Percentiles rank a stretch among this genome's conserved stretches.
Evolutionary conservation across 768 basidiomycete species (phyloP).

Genomic region (Pisolithus sp.): DNA sequence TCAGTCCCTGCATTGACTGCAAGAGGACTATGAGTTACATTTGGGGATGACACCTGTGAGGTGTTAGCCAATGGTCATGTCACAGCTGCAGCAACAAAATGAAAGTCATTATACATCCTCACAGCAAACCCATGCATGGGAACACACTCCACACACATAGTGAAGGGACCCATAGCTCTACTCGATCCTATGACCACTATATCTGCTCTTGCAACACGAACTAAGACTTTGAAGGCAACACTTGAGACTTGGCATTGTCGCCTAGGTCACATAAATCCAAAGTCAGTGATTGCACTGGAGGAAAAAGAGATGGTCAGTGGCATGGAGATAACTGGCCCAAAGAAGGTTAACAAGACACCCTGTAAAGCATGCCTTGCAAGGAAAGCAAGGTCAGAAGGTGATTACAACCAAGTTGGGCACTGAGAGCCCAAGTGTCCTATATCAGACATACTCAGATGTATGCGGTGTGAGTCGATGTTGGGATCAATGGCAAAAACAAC

Average conservation of each 20-base stretch:
- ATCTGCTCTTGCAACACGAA: neutral
- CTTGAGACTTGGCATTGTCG: slow-evolving; percentile 1
- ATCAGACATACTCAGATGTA: slow-evolving; percentile 13
- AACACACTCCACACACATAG: neutral
- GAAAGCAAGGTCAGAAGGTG: slow-evolving; percentile 14
- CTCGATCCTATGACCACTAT: neutral
- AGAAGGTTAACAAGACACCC: neutral
- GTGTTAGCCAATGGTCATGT: neutral
- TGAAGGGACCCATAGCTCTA: neutral
- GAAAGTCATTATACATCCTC: slow-evolving; percentile 2
- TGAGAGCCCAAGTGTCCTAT: neutral
- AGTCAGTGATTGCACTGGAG: slow-evolving; percentile 1
- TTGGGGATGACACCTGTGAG: neutral
- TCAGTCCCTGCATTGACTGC: slow-evolving; percentile 11
- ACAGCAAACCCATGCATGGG: neutral
- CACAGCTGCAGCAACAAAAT: neutral
- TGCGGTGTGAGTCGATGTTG: too few species aligned
- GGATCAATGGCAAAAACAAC: too few species aligned
- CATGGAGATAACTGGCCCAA: neutral
- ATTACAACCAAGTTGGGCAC: slow-evolving; percentile 7
- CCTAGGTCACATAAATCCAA: neutral
- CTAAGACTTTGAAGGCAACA: neutral
- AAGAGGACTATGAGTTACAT: neutral
- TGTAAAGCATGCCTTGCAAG: slow-evolving; percentile 19
- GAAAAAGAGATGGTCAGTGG: slow-evolving; percentile 4